Percentiles rank a stretch among this genome's conserved stretches.
phyloP scores from a whole-genome alignment of 495 filamentous ascomycete species.

The Pyrenula aspistea region DNA sequence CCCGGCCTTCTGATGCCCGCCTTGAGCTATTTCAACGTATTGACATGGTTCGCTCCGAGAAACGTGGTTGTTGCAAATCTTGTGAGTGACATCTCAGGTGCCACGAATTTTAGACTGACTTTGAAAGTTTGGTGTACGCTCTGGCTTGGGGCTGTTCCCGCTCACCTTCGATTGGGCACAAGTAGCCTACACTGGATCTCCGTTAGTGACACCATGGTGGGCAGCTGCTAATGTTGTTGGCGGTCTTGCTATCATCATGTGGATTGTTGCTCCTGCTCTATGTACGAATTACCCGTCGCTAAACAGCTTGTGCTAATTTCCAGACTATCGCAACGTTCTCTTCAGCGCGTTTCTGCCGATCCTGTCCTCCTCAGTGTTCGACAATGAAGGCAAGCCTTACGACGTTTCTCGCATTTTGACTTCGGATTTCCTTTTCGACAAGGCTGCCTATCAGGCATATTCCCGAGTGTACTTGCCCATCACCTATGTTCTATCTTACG shows the following conservation, averaged over 20 bases:
- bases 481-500: slow-evolving; percentile 72
- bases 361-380: slow-evolving; percentile 59
- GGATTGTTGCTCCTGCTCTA: slow-evolving; percentile 70
- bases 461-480: slow-evolving; percentile 73
- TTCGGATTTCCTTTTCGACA: slow-evolving; percentile 56
- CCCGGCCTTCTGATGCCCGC: slow-evolving; percentile 79
- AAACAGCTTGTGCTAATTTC: background rate
- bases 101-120: background rate
- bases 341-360: slow-evolving; percentile 76
- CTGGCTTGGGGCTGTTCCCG: slow-evolving; percentile 74
- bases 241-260: slow-evolving; percentile 78
- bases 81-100: slow-evolving; percentile 38
- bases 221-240: slow-evolving; percentile 81
- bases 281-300: slow-evolving; percentile 21
- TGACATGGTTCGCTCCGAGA: slow-evolving; percentile 81
- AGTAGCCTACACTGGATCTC: slow-evolving; percentile 82
- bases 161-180: slow-evolving; percentile 92
- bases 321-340: slow-evolving; percentile 61
- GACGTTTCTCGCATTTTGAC: slow-evolving; percentile 67
- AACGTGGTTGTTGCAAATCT: slow-evolving; percentile 59
- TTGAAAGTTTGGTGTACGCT: slow-evolving; percentile 58
- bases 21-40: slow-evolving; percentile 78
- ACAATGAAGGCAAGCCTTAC: slow-evolving; percentile 67
- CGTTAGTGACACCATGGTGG: slow-evolving; percentile 82
- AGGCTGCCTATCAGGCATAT: slow-evolving; percentile 57